Evolutionary conservation across 2,329 filamentous ascomycete genomes (phyloP), one percentile per base, ranked within the genome.

Genomic region (Claviceps africana): DNA sequence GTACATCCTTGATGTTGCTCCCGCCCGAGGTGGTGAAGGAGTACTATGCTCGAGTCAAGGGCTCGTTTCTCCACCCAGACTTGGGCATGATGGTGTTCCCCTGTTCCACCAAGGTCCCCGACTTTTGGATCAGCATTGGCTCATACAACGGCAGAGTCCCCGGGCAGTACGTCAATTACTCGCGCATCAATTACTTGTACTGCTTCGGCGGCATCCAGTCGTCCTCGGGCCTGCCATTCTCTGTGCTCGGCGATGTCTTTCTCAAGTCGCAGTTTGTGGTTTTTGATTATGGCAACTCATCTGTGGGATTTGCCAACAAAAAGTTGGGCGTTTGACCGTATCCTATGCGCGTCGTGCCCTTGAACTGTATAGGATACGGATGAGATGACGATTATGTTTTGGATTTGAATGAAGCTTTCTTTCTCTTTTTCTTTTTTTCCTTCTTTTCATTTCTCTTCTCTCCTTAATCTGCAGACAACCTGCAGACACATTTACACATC

Each of bases 1-100:
- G 83, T 51, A 86, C 83, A 52, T 82, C 82, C 1, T 77, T 87
- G 31, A 66, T 85, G 52, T 72, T 84, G 56, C 65, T 83, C 19
- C 77, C 79, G 28, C 62, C 72, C 52, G 57, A 62, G 33, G 70
- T 83, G 54, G 75, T 79, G 56, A 58, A 65, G 0, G 73, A 70
- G 43, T 86, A 85, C 72, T 87, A 85, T 70, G 62, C 63, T 39
- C 62, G 77, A 55, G 73, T 86, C 54, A 51, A 60, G 8, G 75
- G 78, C 3, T 72, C 83, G 0, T 57, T 67, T 46, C 61, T 77
- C 57, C 68, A 72, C 60, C 28, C 55, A 17, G 57, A 59, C 1
- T 53, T 71, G 45, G 82, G 78, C 50, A 79, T 80, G 51, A 82
- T 78, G 63, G 65, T 75, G 17, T 79, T 82, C 64, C 72, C 75